These are phyloP conservation scores for Ocimum tenuiflorum DNA, from an alignment of 257 asterid genomes.

Conservation along the genomic window DNA sequence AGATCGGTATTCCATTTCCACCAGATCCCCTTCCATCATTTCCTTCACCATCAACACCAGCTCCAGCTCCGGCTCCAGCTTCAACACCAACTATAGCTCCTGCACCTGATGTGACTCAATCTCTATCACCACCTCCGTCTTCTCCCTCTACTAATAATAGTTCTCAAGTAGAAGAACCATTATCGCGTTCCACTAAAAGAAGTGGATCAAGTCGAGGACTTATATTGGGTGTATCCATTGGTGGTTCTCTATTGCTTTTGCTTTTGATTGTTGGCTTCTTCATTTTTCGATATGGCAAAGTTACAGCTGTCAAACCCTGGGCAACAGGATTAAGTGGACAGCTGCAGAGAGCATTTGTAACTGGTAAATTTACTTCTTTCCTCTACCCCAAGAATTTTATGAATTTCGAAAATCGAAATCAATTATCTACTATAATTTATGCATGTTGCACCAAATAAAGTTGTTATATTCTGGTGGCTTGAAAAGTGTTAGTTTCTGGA, in stretches of 20 bases:
- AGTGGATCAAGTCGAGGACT: constrained; percentile 18
- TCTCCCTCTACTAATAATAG: constrained; percentile 26
- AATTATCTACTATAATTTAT: not conserved
- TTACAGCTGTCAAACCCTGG: constrained; percentile 86
- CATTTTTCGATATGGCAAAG: constrained; percentile 41
- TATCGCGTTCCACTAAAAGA: not conserved
- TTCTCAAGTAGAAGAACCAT: no score
- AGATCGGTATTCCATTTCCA: not conserved
- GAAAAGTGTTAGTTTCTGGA: no score
- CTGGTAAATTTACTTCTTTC: constrained; percentile 39
- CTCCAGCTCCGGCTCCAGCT: not conserved
- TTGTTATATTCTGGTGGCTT: no score
- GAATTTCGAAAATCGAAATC: not conserved
- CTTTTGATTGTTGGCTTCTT: constrained; percentile 23
- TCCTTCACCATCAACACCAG: no score
- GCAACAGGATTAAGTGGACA: constrained; percentile 90
- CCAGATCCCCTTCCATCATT: not conserved
- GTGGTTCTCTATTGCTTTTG: constrained; percentile 52
- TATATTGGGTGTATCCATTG: constrained; percentile 38
- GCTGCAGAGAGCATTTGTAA: constrained; percentile 77
- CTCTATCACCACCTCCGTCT: constrained; percentile 21
- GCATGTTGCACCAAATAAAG: not conserved
- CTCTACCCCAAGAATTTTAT: not conserved
- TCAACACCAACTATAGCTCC: constrained; percentile 13
- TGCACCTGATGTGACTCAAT: constrained; percentile 17